Base-by-base conservation (phyloP, 305 asterid species). In the Withania somnifera region DNA sequence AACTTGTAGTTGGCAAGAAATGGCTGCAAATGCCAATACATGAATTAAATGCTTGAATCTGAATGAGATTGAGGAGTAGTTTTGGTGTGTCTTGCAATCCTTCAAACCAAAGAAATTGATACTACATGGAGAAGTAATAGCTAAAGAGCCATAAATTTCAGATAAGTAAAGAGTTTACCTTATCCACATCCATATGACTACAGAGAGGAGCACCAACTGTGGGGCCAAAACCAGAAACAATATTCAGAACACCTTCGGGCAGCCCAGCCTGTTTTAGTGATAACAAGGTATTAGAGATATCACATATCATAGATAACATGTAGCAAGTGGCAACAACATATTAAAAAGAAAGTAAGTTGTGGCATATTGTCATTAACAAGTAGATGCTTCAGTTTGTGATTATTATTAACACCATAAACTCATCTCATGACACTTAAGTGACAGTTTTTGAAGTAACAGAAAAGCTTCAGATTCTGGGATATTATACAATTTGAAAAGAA, bases 111-210 rank as follows among this genome's bases (percentile, higher is more conserved):
- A 69, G 11, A 6, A 28, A 40, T 69, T 69, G 19, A 8, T 20
- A 20, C 34, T 4, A 11, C 13, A 42, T 22, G 54, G 52, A 54
- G 51, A 77, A 52, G 4, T 77, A 77, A 34, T 28, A 24, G 50
- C 67, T 2, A 19, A 77, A 10, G 20, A 53, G 45, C 1, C 32
- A 77, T 13, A 19, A 77, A 8, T 57, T 54, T 24, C 81, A 78
- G 66, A 17, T 50, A 67, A 14, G 20, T 22, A 73, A 81, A 83
- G 28, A 54, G 19, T 24, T 81, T 89, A 97, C 99, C 98, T 97
- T 93, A 88, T 97, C 99, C 85, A 97, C 99, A 77, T 94, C 96
- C 99, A 94, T 97, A 86, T 97, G 99, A 84, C 90, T 87, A 88
- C 95, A 91, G 81, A 97, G 99, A 83, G 98, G 91, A 61, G 95